A percentile compares a stretch with the other conserved stretches of the same genome.
These are phyloP conservation scores for Sextonia rubra DNA, from an alignment of 164 flowering plant species.

Conservation along the genomic window DNA sequence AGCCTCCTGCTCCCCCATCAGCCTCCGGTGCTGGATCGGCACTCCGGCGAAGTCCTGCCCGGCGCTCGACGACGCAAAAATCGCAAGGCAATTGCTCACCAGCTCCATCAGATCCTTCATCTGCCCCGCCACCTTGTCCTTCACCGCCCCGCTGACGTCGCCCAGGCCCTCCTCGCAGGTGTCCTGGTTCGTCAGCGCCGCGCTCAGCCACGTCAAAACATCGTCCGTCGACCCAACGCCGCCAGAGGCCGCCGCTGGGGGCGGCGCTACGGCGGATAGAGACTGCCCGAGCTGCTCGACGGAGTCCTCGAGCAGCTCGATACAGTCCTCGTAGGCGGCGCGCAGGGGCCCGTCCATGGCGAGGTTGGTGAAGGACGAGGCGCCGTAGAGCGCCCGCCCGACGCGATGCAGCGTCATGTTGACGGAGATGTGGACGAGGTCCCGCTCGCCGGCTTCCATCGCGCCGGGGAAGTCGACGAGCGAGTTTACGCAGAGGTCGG, in stretches of 20 bases:
- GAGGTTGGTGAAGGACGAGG: constrained; percentile 34
- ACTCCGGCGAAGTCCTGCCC: constrained; percentile 56
- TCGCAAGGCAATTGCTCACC: constrained; percentile 68
- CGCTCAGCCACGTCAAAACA: constrained; percentile 90
- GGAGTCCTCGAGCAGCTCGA: constrained; percentile 79
- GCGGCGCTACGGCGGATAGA: constrained; percentile 31
- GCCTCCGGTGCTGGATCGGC: constrained; percentile 63
- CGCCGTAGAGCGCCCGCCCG: constrained; percentile 49
- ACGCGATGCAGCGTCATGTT: constrained; percentile 70
- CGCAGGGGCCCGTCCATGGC: constrained; percentile 54
- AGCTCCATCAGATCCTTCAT: constrained; percentile 44
- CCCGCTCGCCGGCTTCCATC: constrained; percentile 45
- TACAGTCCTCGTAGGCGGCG: constrained; percentile 70
- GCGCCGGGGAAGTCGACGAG: constrained; percentile 80
- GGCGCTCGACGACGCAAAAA: constrained; percentile 45
- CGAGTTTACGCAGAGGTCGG: constrained; percentile 65
- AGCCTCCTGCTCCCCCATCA: constrained; percentile 18
- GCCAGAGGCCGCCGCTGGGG: constrained; percentile 1
- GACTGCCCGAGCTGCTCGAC: constrained; percentile 59
- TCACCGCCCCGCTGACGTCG: constrained; percentile 44
- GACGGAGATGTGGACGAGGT: constrained; percentile 75
- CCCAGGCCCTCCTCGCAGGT: constrained; percentile 76
- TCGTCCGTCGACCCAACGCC: constrained; percentile 34
- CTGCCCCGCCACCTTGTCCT: constrained; percentile 36
- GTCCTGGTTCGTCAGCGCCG: constrained; percentile 90